phyloP scores from a whole-genome alignment of 83 land plant species.

The Larix sibirica region DNA sequence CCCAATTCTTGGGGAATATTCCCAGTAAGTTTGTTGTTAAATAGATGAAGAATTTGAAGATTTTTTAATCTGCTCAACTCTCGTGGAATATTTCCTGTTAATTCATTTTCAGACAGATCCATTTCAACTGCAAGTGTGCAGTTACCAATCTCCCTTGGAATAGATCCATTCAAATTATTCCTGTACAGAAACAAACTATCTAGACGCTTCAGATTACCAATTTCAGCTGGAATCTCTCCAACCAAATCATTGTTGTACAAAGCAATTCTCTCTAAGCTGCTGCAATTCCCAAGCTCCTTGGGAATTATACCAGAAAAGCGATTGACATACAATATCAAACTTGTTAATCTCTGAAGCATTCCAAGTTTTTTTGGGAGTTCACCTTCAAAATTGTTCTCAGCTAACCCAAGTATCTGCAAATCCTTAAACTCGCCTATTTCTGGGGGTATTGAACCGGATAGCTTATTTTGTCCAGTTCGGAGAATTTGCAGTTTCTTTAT shows the following conservation, averaged over 20 bases:
- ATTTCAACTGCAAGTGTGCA: conserved; percentile 36
- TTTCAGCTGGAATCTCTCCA: no score
- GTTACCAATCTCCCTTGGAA: conserved; percentile 57
- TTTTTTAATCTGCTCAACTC: conserved; percentile 32
- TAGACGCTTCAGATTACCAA: conserved; percentile 32
- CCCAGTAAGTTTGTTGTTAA: no score
- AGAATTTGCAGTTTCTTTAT: no score
- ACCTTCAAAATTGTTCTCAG: no score
- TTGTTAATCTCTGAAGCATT: conserved; percentile 41
- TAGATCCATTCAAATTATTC: conserved; percentile 59
- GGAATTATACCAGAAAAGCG: conserved; percentile 61
- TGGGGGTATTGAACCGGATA: no score
- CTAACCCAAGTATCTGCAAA: no score
- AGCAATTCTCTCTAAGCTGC: conserved; percentile 50
- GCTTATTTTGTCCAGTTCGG: no score
- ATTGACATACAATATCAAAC: conserved; percentile 53
- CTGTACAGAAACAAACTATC: conserved; percentile 48
- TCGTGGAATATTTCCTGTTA: conserved; percentile 48
- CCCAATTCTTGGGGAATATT: no score
- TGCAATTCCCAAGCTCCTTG: conserved; percentile 59
- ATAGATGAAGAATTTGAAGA: conserved; percentile 39
- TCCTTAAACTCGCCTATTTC: no score
- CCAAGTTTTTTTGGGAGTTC: conserved; percentile 65
- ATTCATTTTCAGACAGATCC: conserved; percentile 46
- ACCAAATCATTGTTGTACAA: no score